Base-by-base conservation (phyloP, 495 filamentous ascomycete genomes). In the Aspergillus diversus region DNA sequence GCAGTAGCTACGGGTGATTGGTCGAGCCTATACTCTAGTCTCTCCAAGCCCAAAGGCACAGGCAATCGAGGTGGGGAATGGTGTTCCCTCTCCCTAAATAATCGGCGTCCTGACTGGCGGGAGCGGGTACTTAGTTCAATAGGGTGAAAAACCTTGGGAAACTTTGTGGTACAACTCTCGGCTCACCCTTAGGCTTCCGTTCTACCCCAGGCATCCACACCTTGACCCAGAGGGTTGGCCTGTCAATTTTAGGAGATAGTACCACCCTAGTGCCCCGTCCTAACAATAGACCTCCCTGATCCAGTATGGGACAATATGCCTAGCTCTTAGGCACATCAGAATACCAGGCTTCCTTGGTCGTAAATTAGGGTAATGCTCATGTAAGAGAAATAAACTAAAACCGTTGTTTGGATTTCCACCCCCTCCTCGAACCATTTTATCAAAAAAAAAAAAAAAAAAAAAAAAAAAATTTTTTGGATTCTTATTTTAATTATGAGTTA, bases 11-110 rank as follows among this genome's bases (percentile, higher is more conserved):
- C 6, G 42, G 33, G 31, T 65, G 48, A 68, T 68, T 68, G 66
- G 66, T 34, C 57, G 57, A 64, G 63, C 46, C 63, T 60, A 59
- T 65, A 55, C 52, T 50, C 57, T 60, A 60, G 52, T 32, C 55
- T 43, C 17, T 57, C 13, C 34, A 21, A 16, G 31, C 50, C 50
- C 33, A 35, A 60, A 65, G 57, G 57, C 57, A 64, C 65, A 64
- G 59, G 59, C 66, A 61, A 49, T 59, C 55, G 47, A 46, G 56
- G 62, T 64, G 66, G 61, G 61, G 56, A 47, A 16, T 51, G 31
- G 33, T 56, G 59, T 60, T 59, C 59, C 61, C 60, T 58, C 65
- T 55, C 55, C 32, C 52, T 47, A 53, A 55, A 37, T 21, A 33
- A 58, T 61, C 33, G 33, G 58, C 50, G 21, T 33, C 33, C 42